phyloP scores from a whole-genome alignment of 169 alveolate species.

The Plasmodium adleri region DNA sequence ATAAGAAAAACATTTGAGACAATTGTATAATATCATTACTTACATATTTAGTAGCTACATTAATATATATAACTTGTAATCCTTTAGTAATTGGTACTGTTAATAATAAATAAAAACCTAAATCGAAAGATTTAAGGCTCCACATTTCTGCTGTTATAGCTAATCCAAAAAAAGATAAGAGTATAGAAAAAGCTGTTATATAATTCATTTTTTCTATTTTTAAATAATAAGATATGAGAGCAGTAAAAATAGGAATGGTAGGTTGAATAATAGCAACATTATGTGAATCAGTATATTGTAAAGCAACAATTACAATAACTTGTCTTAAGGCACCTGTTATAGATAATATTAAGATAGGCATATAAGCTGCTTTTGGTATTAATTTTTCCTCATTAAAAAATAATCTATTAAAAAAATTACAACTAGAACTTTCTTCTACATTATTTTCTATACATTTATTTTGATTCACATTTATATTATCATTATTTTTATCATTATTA shows the following conservation, averaged over 20 bases:
- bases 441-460: background rate
- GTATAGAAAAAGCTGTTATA: slow-evolving; percentile 61
- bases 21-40: slow-evolving; percentile 75
- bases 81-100: slow-evolving; percentile 74
- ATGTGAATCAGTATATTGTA: slow-evolving; percentile 75
- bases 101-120: slow-evolving; percentile 53
- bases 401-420: slow-evolving; percentile 22
- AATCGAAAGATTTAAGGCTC: slow-evolving; percentile 32
- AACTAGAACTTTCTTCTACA: slow-evolving; percentile 2
- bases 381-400: slow-evolving; percentile 34
- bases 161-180: slow-evolving; percentile 77
- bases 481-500: background rate
- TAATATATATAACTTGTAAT: slow-evolving; percentile 71
- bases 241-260: slow-evolving; percentile 80
- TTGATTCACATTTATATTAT: background rate
- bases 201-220: slow-evolving; percentile 74
- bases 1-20: slow-evolving; percentile 56
- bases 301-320: slow-evolving; percentile 72
- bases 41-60: slow-evolving; percentile 74
- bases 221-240: slow-evolving; percentile 76
- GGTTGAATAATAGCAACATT: slow-evolving; percentile 78
- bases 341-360: slow-evolving; percentile 59
- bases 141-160: slow-evolving; percentile 77
- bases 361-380: slow-evolving; percentile 54
- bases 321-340: slow-evolving; percentile 81